A percentile compares a stretch with the other conserved stretches of the same genome.
Evolutionary conservation across 1,139 yeast genomes (phyloP).

Genomic region (Pneumocystis carinii): DNA sequence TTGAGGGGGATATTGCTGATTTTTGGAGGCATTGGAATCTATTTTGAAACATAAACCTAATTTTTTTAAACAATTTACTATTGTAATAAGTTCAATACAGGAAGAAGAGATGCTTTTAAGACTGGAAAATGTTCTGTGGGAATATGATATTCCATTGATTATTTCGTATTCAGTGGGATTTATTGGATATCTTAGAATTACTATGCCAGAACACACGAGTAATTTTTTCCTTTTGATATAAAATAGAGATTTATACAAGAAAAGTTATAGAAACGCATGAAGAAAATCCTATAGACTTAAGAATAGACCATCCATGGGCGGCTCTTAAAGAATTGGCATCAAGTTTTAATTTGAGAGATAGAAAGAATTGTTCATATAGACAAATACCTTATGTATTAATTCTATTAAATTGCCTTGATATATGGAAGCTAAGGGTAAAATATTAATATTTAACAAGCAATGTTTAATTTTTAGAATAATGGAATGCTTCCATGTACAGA

Average conservation of each 20-base stretch:
- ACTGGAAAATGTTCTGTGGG: constrained; percentile 32
- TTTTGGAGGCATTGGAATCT: constrained; percentile 5
- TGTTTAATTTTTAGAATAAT: constrained; percentile 17
- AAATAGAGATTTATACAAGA: not conserved
- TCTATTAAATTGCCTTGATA: constrained; percentile 39
- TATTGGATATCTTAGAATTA: constrained; percentile 47
- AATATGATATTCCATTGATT: constrained; percentile 38
- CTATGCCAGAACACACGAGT: constrained; percentile 38
- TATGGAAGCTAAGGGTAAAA: constrained; percentile 27
- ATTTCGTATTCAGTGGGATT: constrained; percentile 44
- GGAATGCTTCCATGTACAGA: constrained; percentile 32
- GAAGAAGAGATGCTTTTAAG: constrained; percentile 11
- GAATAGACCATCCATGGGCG: constrained; percentile 64
- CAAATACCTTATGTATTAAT: constrained; percentile 64
- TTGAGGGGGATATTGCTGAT: constrained; percentile 15
- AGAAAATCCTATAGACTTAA: constrained; percentile 47
- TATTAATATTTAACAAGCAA: not conserved
- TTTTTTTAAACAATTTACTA: constrained; percentile 39
- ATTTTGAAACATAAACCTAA: constrained; percentile 12
- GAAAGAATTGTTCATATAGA: constrained; percentile 42
- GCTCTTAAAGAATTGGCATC: constrained; percentile 44
- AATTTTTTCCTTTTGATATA: not conserved
- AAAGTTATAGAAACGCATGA: constrained; percentile 61
- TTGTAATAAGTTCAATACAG: constrained; percentile 35
- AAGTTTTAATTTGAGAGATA: constrained; percentile 32